Conservation (phyloP, 345 rosid species). For the Tarenaya hassleriana region DNA sequence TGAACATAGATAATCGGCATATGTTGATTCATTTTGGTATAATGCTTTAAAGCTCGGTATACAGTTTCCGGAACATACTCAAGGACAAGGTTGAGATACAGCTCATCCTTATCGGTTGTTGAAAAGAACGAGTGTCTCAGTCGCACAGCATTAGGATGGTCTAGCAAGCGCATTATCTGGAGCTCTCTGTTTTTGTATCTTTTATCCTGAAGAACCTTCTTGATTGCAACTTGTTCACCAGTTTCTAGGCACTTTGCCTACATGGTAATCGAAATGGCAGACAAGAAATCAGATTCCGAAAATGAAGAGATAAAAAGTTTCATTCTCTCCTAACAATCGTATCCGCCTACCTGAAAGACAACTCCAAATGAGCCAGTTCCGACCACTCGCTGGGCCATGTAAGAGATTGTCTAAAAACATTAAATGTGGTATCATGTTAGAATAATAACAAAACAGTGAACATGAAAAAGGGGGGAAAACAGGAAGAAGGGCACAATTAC, state of each 20-base stretch:
- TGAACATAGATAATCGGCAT: constrained; percentile 94
- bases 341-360: constrained; percentile 67
- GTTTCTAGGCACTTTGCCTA: constrained; percentile 98
- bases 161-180: constrained; percentile 85
- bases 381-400: constrained; percentile 85
- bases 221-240: constrained; percentile 89
- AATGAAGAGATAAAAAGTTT: not conserved
- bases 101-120: constrained; percentile 88
- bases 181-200: constrained; percentile 95
- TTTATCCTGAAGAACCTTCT: constrained; percentile 97
- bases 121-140: constrained; percentile 92
- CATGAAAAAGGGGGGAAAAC: not conserved
- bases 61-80: constrained; percentile 96
- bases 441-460: not conserved
- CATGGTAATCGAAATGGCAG: constrained; percentile 6
- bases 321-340: not conserved
- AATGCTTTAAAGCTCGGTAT: constrained; percentile 65
- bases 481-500: constrained; percentile 7
- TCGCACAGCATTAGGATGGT: constrained; percentile 85
- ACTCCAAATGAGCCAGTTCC: constrained; percentile 98
- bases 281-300: not conserved
- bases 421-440: not conserved
- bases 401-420: constrained; percentile 58
- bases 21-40: constrained; percentile 71
- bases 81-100: constrained; percentile 91